Base-by-base conservation (phyloP, 305 asterid genomes). In the Withania somnifera region DNA sequence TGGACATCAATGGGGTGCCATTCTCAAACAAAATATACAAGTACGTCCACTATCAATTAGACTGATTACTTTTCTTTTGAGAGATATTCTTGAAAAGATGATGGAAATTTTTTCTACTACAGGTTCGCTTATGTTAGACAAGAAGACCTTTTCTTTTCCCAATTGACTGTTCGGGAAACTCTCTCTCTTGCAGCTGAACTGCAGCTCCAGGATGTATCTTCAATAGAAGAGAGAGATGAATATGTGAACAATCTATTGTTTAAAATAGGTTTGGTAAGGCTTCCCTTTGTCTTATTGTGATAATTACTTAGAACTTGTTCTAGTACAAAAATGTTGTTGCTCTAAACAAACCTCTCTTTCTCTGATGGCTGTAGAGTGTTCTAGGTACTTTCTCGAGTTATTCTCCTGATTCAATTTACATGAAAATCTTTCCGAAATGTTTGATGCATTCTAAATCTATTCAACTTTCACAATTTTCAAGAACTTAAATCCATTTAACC, bases 61-160 rank as follows among this genome's bases (percentile, higher is more conserved):
- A 15, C 79, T 75, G 61, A 50, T 47, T 4, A 28, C 45, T 26
- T 71, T 22, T 71, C 78, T 75, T 45, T 26, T 75, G 61, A 50
- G 45, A 50, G 61, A 26, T 22, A 50, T 26, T 50, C 61, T 24
- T 50, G 7, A 17, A 17, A 47, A 75, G 3, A 26, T 50, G 79
- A 15, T 9, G 42, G 5, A 73, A 32, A 24, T 78, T 20, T 50
- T 87, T 85, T 61, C 51, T 83, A 19, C 83, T 86, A 86, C 94
- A 96, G 99, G 92, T 87, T 84, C 84, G 99, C 99, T 58, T 96
- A 84, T 85, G 93, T 96, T 77, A 91, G 98, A 89, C 98, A 96
- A 87, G 99, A 96, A 87, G 99, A 96, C 88, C 95, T 96, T 71
- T 96, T 96, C 86, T 96, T 96, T 91, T 94, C 99, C n/a, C 99